Percentiles rank a stretch among this genome's conserved stretches.
Evolutionary conservation across 208 protist genomes (phyloP).

Genomic region (Acanthamoeba healyi): DNA sequence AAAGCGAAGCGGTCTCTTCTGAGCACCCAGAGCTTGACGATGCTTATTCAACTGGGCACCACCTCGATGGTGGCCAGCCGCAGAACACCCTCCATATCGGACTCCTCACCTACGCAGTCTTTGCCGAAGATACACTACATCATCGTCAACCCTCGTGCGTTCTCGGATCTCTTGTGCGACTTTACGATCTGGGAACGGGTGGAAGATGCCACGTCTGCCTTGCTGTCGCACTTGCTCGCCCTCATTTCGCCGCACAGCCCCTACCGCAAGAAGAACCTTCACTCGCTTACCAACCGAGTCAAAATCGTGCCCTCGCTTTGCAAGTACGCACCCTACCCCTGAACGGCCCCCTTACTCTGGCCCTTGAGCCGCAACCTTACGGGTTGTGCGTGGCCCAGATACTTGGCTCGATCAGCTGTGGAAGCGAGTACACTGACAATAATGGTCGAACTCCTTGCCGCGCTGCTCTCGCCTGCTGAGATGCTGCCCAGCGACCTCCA

Average conservation of each 20-base stretch:
- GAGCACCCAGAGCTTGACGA: not conserved
- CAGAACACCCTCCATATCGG: not conserved
- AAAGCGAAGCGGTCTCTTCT: not conserved
- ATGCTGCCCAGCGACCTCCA: not conserved
- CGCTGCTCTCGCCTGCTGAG: not conserved
- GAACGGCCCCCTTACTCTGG: too few relatives aligned
- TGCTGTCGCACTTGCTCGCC: not conserved
- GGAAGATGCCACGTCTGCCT: not conserved
- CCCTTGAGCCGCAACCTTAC: not conserved
- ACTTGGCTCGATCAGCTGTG: not conserved
- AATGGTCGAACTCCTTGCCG: not conserved
- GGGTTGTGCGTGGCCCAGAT: not conserved
- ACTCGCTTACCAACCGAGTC: not conserved
- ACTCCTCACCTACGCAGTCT: not conserved
- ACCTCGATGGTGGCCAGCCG: not conserved
- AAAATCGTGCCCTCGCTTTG: not conserved
- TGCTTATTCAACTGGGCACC: not conserved
- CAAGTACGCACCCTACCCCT: not conserved
- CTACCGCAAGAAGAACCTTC: conserved; percentile 22
- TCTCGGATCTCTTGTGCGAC: not conserved
- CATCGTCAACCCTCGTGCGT: not conserved
- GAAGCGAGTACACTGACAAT: not conserved
- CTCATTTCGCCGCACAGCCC: not conserved
- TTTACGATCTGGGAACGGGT: not conserved
- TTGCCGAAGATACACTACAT: not conserved